phyloP scores from a whole-genome alignment of 805 yeast species.

The Saccharomycopsis selenospora region DNA sequence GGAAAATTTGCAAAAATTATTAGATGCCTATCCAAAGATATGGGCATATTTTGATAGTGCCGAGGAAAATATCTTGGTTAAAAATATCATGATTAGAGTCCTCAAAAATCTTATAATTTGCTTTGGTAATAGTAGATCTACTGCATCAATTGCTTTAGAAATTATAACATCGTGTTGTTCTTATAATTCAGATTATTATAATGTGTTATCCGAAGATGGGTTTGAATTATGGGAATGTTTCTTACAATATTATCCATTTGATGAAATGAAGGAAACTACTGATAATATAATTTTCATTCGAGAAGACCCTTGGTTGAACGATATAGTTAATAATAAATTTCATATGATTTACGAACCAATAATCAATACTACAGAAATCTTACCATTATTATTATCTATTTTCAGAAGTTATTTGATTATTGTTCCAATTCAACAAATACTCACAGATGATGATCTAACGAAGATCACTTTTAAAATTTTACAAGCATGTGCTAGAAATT shows the following conservation, averaged over 20 bases:
- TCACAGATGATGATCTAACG: conserved; percentile 32
- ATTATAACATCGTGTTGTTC: conserved; percentile 57
- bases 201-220: conserved; percentile 75
- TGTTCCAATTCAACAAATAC: conserved; percentile 32
- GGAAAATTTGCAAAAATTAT: conserved; percentile 5
- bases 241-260: conserved; percentile 50
- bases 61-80: conserved; percentile 37
- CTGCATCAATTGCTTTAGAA: conserved; percentile 54
- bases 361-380: conserved; percentile 63
- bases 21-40: conserved; percentile 27
- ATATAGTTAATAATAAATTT: conserved; percentile 33
- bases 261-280: neutral
- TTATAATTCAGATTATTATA: conserved; percentile 45
- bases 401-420: conserved; percentile 55
- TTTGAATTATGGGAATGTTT: conserved; percentile 74
- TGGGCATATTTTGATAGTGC: conserved; percentile 33
- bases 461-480: conserved; percentile 34
- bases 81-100: conserved; percentile 47
- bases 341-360: conserved; percentile 52
- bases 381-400: conserved; percentile 56
- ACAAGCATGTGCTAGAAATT: conserved; percentile 43
- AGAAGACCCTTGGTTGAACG: conserved; percentile 20
- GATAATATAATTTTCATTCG: conserved; percentile 3
- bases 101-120: conserved; percentile 50
- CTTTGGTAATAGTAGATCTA: conserved; percentile 42